Percentiles rank a stretch among this genome's conserved stretches.
phyloP scores from a whole-genome alignment of 2,329 filamentous ascomycete genomes.

The Samsoniella hepiali region DNA sequence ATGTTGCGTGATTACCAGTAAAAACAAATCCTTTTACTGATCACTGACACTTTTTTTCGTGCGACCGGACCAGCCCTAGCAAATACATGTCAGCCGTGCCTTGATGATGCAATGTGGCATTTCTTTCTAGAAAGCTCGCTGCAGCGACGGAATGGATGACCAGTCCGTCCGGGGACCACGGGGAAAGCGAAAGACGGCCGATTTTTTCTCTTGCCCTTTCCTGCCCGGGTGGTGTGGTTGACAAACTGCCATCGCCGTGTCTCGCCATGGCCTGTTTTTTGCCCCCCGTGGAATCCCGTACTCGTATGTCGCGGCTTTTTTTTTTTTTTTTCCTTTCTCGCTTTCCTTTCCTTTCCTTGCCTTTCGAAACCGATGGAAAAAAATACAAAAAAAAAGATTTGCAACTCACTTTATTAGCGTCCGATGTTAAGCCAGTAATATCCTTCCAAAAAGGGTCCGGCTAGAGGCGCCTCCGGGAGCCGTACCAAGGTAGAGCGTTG shows the following conservation, averaged over 20 bases:
- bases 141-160: slow-evolving; percentile 11
- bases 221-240: background rate
- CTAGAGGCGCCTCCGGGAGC: background rate
- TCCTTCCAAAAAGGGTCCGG: background rate
- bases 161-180: slow-evolving; percentile 11
- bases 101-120: slow-evolving; percentile 16
- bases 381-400: background rate
- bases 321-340: background rate
- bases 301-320: background rate
- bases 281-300: slow-evolving; percentile 2
- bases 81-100: slow-evolving; percentile 3
- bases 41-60: background rate
- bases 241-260: slow-evolving; percentile 5
- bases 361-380: slow-evolving; percentile 5
- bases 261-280: slow-evolving; percentile 14
- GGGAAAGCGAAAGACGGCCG: background rate
- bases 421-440: background rate
- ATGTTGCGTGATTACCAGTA: background rate
- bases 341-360: background rate
- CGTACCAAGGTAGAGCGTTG: background rate
- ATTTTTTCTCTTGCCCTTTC: background rate
- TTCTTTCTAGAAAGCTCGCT: slow-evolving; percentile 9
- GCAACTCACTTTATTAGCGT: slow-evolving; percentile 5
- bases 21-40: background rate
- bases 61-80: background rate